Base-by-base conservation (phyloP, 1,284 basidiomycete genomes). In the Leccinum pseudoinsigne region DNA sequence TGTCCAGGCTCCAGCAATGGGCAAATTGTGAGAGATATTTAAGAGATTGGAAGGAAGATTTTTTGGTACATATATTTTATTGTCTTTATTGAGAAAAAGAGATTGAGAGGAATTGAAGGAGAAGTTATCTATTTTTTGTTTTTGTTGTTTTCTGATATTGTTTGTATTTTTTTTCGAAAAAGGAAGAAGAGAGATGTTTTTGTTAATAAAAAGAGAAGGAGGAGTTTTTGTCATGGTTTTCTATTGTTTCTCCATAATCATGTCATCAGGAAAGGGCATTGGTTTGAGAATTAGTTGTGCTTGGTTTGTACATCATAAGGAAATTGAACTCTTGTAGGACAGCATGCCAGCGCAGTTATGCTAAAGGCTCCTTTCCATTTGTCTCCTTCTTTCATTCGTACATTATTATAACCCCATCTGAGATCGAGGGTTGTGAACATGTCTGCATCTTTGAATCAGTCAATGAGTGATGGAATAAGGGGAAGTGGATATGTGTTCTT, bases 211-310 rank as follows among this genome's bases (percentile, higher is more conserved):
- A 21, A 50, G n/a, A 12, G 16, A 3, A 8, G 18, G 1, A 3
- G 45, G 45, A 8, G 10, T 50, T 50, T 18, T n/a, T 10, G 6
- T 50, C 3, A 12, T 50, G 45, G 11, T 50, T 12, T 50, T 18
- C n/a, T 50, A 9, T 16, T 4, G 8, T 4, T 9, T 40, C 14
- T 4, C 45, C 45, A 21, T 50, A 2, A 7, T 47, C 10, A 5
- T 21, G 11, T 8, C 18, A 0, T 21, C 6, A 0, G 5, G 45
- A 50, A 3, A 50, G 6, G 11, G n/a, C n/a, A 9, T 50, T 0
- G 0, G 45, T 2, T 10, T 0, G 0, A 5, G 18, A 50, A 8
- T 50, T 50, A 4, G 45, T 50, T 1, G 9, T 18, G 0, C 18
- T 0, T 0, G 45, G 18, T 8, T 50, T 50, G 11, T 50, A 50